Base-by-base conservation (phyloP, 164 flowering plant species). In the Magnolia kwangsiensis region DNA sequence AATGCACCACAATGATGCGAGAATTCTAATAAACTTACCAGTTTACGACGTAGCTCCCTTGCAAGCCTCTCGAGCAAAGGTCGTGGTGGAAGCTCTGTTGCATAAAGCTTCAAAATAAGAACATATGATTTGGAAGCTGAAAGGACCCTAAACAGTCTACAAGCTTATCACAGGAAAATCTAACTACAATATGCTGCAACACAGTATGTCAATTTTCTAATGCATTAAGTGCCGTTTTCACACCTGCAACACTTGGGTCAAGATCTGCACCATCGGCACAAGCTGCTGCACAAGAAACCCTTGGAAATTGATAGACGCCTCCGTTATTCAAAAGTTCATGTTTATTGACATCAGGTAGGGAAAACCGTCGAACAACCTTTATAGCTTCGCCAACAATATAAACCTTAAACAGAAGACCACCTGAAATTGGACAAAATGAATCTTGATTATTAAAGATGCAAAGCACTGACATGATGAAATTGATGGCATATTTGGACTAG, bases 281-380 rank as follows among this genome's bases (percentile, higher is more conserved):
- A 67, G 98, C 98, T 10, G 98, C 95, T 79, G 98, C 98, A 88
- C 91, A 90, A 69, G 99, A 96, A 49, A 96, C 98, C 81, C 99
- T 85, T 9, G 99, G 99, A 79, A 96, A 89, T 64, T 75, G 93
- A 59, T 84, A 89, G 1, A 94, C 92, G 63, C 98, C 99, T 81
- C 88, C 84, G 80, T 55, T 86, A 71, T 82, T 82, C 19, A 90
- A 79, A 20, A 87, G 85, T 79, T 92, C 92, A 24, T 86, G 80
- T 31, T 81, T 86, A 75, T 85, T 85, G 27, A 94, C 92, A 81
- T 96, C 90, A 72, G 99, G 99, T 61, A 96, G 85, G 65, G 98
- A 94, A 81, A 94, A 94, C 7, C 99, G 95, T 74, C 97, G 82
- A 23, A 96, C 97, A 59, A 96, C 98, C 78, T 90, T 92, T 75